Conservation (phyloP, 2,329 filamentous ascomycete genomes). For the Ophiosphaerella korrae region DNA sequence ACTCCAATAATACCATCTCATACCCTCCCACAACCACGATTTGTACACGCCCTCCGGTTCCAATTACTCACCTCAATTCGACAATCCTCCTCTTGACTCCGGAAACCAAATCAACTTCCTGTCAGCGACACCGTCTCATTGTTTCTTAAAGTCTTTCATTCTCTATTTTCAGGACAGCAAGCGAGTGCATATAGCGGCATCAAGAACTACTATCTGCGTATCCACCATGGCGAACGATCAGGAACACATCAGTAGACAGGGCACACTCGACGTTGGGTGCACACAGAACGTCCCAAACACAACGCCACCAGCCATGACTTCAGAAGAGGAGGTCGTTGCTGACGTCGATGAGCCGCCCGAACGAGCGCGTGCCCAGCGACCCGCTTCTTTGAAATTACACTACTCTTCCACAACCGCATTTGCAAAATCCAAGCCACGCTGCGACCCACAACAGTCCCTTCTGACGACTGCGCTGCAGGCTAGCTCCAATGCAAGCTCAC, state of each 20-base stretch:
- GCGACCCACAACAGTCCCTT: constrained; percentile 73
- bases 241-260: constrained; percentile 29
- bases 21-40: constrained; percentile 9
- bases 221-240: constrained; percentile 43
- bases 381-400: constrained; percentile 43
- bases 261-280: constrained; percentile 36
- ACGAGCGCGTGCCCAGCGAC: constrained; percentile 57
- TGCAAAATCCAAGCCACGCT: constrained; percentile 55
- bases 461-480: constrained; percentile 80
- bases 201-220: constrained; percentile 1
- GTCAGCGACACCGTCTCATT: too few species aligned
- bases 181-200: neutral
- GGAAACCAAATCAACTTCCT: too few species aligned
- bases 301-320: constrained; percentile 25
- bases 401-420: constrained; percentile 50
- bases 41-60: neutral
- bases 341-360: constrained; percentile 93
- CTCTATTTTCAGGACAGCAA: neutral
- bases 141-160: neutral
- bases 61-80: neutral
- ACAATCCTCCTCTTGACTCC: too few species aligned
- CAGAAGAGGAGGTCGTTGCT: constrained; percentile 68
- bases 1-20: constrained; percentile 14
- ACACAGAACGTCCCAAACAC: constrained; percentile 32
- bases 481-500: constrained; percentile 46